Evolutionary conservation across 1,284 basidiomycete genomes (phyloP), one percentile per base, ranked within the genome.

Genomic region (Ceratorhiza oryzae-sativae): DNA sequence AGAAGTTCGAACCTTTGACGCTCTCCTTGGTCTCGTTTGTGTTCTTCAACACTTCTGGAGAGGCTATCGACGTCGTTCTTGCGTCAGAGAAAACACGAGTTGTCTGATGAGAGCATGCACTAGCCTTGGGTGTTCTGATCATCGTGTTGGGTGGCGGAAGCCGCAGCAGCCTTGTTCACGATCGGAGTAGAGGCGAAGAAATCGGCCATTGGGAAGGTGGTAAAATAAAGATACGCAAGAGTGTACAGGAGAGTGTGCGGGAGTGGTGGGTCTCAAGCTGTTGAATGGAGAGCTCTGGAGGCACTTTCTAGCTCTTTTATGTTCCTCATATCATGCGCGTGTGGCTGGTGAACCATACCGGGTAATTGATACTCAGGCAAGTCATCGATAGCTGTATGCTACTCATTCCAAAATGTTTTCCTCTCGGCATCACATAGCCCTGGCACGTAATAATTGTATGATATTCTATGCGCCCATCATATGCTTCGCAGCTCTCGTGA

Each of bases 1-100:
- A 67, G 49, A 67, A 67, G 63, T 67, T 67, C 23, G 51, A 55
- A 9, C 63, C 63, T 39, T 55, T 53, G 49, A 18, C 34, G 34
- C 32, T 12, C 20, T 41, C 34, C 20, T 49, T 53, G 32, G 63
- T 15, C 49, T 55, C 36, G 36, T 34, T 27, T 34, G 25, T 49
- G 9, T 55, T 49, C 25, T 41, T 39, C 1, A 20, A 6, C 36
- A 67, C 51, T 13, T 42, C 51, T 9, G 63, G 13, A 25, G 41
- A 49, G 20, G 18, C 61, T 65, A 10, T n/a, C 30, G 2, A 46
- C 25, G 8, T 27, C 20, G 18, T 10, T 13, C n/a, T 41, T 36
- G 20, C 23, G 2, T 59, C 20, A 59, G 34, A 39, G 3, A 3
- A 6, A 13, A 3, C 20, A 15, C 34, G 13, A 39, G 18, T 42